Evolutionary conservation across 2,329 filamentous ascomycete species (phyloP), one percentile per base, ranked within the genome.

Genomic region (Metarhizium robertsii): DNA sequence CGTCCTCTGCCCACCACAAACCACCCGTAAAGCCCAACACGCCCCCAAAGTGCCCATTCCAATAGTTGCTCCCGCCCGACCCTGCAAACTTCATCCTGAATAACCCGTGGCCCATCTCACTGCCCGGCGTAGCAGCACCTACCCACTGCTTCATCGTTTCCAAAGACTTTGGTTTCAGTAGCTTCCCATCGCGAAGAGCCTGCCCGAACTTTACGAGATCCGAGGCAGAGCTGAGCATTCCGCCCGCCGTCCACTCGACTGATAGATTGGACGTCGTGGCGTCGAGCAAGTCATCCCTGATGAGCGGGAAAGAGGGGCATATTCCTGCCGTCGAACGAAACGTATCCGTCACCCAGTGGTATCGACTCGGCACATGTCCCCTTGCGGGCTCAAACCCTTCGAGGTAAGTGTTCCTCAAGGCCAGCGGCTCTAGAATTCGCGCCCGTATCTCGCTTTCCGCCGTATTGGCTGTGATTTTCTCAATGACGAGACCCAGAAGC

Each of bases 251-350:
- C 58, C 58, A 60, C 25, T 57, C 56, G 2, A 53, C 42, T 6
- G 58, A 60, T 30, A 60, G 32, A 38, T 60, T 60, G 16, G 58
- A 57, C n/a, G 34, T n/a, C 11, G 50, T 60, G 47, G 52, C 56
- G 43, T 58, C 58, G 13, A 60, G 47, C 20, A 60, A 50, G 18
- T 51, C 47, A n/a, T 49, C 47, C 13, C 53, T 34, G 18, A 57
- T 6, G 38, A 55, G 16, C 1, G 55, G 55, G 30, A 60, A 60
- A 18, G 53, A 46, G n/a, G 48, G 34, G 36, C 50, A 34, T n/a
- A 58, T 38, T 30, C 57, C 58, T 14, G 56, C 56, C 13, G 50
- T 46, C 25, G 55, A 25, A 34, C 54, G 50, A 52, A 56, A 58
- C 1, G 45, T 30, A n/a, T 55, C 48, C 2, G 58, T 60, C 8